Percentiles rank a stretch among this genome's conserved stretches.
Evolutionary conservation across 805 yeast species (phyloP).

Genomic region (Metschnikowia colocasiae): DNA sequence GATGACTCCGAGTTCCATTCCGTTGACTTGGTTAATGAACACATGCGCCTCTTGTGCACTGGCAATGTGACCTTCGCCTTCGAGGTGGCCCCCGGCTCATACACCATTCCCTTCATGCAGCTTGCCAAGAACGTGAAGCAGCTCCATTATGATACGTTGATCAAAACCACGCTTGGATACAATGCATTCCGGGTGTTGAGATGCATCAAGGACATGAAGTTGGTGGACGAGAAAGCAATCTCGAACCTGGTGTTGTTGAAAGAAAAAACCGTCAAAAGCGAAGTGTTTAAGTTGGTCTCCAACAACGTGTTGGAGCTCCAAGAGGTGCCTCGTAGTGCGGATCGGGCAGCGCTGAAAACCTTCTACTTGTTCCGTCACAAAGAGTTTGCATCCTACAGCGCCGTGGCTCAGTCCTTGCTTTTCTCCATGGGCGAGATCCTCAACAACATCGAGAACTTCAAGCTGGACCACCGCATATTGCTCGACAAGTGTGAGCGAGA

Average conservation of each 20-base stretch:
- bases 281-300: constrained; percentile 60
- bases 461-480: constrained; percentile 59
- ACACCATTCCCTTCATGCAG: constrained; percentile 59
- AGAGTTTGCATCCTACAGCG: constrained; percentile 29
- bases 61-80: constrained; percentile 54
- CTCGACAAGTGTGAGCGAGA: constrained; percentile 81
- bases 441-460: constrained; percentile 47
- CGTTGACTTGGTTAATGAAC: constrained; percentile 48
- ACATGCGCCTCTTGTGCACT: constrained; percentile 61
- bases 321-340: constrained; percentile 89
- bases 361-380: constrained; percentile 76
- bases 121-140: constrained; percentile 46
- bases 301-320: constrained; percentile 80
- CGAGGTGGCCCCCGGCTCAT: constrained; percentile 53
- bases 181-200: constrained; percentile 71
- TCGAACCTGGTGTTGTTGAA: constrained; percentile 72
- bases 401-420: constrained; percentile 40
- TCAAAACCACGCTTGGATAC: constrained; percentile 60
- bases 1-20: constrained; percentile 21
- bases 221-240: constrained; percentile 82
- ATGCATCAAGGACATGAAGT: constrained; percentile 63
- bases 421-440: constrained; percentile 53
- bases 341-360: constrained; percentile 87
- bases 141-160: constrained; percentile 50
- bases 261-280: constrained; percentile 71